Base-by-base conservation (phyloP, 2,329 filamentous ascomycete genomes). In the Fusarium sp. region DNA sequence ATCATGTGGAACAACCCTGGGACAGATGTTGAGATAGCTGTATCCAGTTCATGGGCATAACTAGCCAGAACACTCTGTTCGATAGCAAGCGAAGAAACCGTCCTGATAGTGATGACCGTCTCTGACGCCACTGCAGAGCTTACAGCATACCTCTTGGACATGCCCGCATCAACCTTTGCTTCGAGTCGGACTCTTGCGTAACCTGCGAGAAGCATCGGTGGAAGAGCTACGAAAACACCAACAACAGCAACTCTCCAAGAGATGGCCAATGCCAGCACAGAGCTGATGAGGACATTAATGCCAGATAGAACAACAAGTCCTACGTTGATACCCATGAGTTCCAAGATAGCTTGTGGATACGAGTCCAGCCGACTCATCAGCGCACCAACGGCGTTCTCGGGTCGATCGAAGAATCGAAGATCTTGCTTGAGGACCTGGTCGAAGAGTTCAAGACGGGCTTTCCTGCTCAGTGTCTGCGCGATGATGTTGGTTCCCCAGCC, bases 161-260 rank as follows among this genome's bases (percentile, higher is more conserved):
- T 78, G 6, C 73, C 73, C 34, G 74, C 76, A 37, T 86, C 82
- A 29, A 84, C 74, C 47, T 73, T 78, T 24, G 80, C 69, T 24
- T 86, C 84, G 4, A 85, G 66, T 7, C 81, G 77, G 24, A 84
- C 77, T 59, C 81, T 78, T 54, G 80, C 64, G 40, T 76, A 83
- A 2, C 83, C 82, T 6, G 77, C 74, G 6, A 72, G 68, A 10
- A 83, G 54, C 24, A 84, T 77, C 1, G 79, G 76, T 0, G 82
- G 79, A 2, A 84, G 64, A 0, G 80, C 80, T 1, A 73, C 86
- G 57, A 84, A 81, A 4, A 87, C 82, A 10, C 84, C 80, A 1
- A 87, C 84, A 2, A 88, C 73, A 0, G 84, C 85, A 5, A 88
- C 77, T 56, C 85, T 87, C 85, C 85, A 88, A 14, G 82, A 82